Percentiles rank a stretch among this genome's conserved stretches.
Conservation (phyloP, 305 asterid genomes). For the Fraxinus sp. region DNA sequence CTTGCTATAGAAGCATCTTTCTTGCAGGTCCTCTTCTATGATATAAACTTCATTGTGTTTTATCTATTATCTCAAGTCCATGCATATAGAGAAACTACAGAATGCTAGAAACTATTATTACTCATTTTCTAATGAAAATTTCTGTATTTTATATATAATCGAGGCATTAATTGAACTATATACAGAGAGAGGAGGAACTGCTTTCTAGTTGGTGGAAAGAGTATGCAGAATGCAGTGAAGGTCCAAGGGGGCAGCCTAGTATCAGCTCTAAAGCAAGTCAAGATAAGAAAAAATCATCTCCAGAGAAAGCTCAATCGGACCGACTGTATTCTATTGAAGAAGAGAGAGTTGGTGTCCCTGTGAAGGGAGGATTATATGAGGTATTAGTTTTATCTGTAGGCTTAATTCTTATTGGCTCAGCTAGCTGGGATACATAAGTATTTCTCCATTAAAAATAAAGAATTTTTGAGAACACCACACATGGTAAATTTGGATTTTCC, state of each 20-base stretch:
- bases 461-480: neutral
- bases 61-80: neutral
- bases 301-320: slow-evolving; percentile 34
- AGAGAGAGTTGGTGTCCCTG: slow-evolving; percentile 99
- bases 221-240: slow-evolving; percentile 95
- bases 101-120: neutral
- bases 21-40: slow-evolving; percentile 60
- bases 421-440: neutral
- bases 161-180: slow-evolving; percentile 27
- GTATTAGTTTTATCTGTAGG: slow-evolving; percentile 31
- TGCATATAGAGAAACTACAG: neutral
- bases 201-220: slow-evolving; percentile 96
- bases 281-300: slow-evolving; percentile 31
- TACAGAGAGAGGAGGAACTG: slow-evolving; percentile 86
- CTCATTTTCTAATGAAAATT: neutral
- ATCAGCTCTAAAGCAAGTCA: slow-evolving; percentile 30
- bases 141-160: neutral
- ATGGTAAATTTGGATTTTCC: neutral
- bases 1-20: slow-evolving; percentile 95
- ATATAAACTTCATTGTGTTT: neutral
- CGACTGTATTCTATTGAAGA: slow-evolving; percentile 52
- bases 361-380: slow-evolving; percentile 96
- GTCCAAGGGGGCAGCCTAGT: slow-evolving; percentile 61
- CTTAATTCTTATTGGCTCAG: neutral
- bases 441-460: neutral